Evolutionary conservation across 2,329 filamentous ascomycete species (phyloP), one percentile per base, ranked within the genome.

Genomic region (Periconia sp.): DNA sequence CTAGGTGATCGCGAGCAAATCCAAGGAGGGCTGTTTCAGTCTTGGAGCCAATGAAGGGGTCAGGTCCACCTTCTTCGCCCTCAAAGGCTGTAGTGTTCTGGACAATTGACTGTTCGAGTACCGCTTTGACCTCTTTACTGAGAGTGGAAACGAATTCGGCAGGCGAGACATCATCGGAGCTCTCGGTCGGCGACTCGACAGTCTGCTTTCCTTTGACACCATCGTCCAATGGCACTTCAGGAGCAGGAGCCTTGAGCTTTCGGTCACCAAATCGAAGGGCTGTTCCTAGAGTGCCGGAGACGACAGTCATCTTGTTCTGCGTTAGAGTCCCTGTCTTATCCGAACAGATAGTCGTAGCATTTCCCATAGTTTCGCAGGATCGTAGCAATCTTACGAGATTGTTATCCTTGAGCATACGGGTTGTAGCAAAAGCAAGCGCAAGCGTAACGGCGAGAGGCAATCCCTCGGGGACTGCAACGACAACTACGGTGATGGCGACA

Each of bases 11-110:
- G 35, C 80, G 78, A 15, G 85, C 84, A 61, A 89, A 89, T 17
- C 77, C 75, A n/a, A 91, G 76, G 10, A 91, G 74, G 16, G 87
- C 87, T 4, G 86, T 89, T 63, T 91, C 87, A 0, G 87, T 91
- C 70, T 89, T 90, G 4, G 87, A 89, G 21, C 87, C 87, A 49
- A 90, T 78, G 53, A 88, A 91, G 0, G 78, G 70, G 33, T 78
- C 47, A 39, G 74, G 17, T 51, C 70, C 43, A 33, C 74, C 52
- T 62, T 74, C 48, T 40, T 67, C 40, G 53, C 70, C 40, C 66
- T 77, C 44, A 66, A 80, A 65, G 65, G 68, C 68, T 5, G 67
- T 70, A 5, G 68, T 68, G 48, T 71, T 71, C 36, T 66, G 61
- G 7, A 67, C 56, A 31, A 71, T 69, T 3, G 84, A 87, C 41